These are phyloP conservation scores for Keithomyces neogunnii DNA, from an alignment of 2,329 filamentous ascomycete species.

Conservation along the genomic window DNA sequence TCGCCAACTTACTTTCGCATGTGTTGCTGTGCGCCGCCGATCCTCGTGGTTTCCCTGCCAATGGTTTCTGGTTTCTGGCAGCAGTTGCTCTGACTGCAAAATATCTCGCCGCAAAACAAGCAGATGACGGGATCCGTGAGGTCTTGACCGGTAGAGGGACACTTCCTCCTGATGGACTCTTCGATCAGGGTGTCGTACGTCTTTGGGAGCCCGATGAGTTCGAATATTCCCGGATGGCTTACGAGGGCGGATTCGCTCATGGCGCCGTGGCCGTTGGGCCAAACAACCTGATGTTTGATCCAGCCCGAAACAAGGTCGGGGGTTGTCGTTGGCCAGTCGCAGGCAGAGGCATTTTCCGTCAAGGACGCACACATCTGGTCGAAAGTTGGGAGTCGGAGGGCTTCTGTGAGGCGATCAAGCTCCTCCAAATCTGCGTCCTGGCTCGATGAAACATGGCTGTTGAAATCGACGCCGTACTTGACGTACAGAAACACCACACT, in stretches of 20 bases:
- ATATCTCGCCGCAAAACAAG: conserved; percentile 92
- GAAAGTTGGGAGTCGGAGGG: conserved; percentile 68
- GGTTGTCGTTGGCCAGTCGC: conserved; percentile 41
- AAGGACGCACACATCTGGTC: conserved; percentile 65
- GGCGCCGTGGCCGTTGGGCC: conserved; percentile 21
- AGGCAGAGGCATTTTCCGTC: conserved; percentile 33
- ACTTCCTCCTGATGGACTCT: conserved; percentile 74
- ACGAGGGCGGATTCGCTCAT: conserved; percentile 36
- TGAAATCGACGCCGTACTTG: conserved; percentile 82
- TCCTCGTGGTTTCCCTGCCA: conserved; percentile 34
- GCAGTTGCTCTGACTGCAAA: conserved; percentile 90
- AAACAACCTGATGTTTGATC: conserved; percentile 56
- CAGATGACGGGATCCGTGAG: conserved; percentile 86
- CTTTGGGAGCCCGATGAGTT: conserved; percentile 84
- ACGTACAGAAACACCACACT: conserved; percentile 75
- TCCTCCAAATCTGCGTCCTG: conserved; percentile 65
- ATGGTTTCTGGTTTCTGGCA: conserved; percentile 60
- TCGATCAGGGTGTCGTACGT: conserved; percentile 91
- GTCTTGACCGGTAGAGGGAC: conserved; percentile 85
- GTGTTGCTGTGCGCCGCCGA: conserved; percentile 87
- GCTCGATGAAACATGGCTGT: conserved; percentile 53
- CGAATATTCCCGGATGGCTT: conserved; percentile 86
- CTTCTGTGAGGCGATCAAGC: conserved; percentile 69
- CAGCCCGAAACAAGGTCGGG: conserved; percentile 53
- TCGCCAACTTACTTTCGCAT: conserved; percentile 60